These are phyloP conservation scores for Lecanicillium sp. DNA, from an alignment of 2,329 filamentous ascomycete genomes.

Conservation along the genomic window DNA sequence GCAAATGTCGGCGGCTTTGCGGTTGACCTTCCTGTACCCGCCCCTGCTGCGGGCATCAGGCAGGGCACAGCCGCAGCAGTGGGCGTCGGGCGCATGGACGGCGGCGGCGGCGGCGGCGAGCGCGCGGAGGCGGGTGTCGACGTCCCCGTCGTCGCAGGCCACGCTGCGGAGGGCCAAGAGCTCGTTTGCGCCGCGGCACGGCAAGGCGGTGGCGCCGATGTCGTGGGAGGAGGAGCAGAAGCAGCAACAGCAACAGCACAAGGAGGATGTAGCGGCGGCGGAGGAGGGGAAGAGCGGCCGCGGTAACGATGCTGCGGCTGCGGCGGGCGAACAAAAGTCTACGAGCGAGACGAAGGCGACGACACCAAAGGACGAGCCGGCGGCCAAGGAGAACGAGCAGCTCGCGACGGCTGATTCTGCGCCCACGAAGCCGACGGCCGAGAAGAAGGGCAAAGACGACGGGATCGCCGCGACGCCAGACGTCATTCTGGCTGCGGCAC, in stretches of 20 bases:
- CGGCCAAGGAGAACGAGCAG: conserved; percentile 16
- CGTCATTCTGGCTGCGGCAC: conserved; percentile 4
- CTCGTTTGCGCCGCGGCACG: conserved; percentile 50
- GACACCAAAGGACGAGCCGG: not conserved
- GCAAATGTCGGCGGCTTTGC: conserved; percentile 52
- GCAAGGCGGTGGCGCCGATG: conserved; percentile 54
- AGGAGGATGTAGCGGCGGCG: conserved; percentile 19
- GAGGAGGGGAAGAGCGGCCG: conserved; percentile 17
- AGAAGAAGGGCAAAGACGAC: not conserved
- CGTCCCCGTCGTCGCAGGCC: conserved; percentile 14
- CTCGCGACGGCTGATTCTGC: conserved; percentile 2
- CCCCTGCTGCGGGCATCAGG: conserved; percentile 51
- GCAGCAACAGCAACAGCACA: conserved; percentile 17
- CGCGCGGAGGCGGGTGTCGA: too few relatives aligned
- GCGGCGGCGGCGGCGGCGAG: too few relatives aligned
- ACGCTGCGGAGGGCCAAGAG: conserved; percentile 28
- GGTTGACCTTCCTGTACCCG: conserved; percentile 64
- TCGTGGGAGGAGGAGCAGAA: conserved; percentile 21
- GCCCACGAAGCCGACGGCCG: not conserved
- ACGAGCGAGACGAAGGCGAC: not conserved
- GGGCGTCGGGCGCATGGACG: conserved; percentile 30
- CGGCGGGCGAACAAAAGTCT: not conserved
- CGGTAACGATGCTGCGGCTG: not conserved
- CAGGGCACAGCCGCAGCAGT: conserved; percentile 24
- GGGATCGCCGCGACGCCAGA: not conserved